Conservation (phyloP, 1,284 basidiomycete species). For the Trichosporon sp. region DNA sequence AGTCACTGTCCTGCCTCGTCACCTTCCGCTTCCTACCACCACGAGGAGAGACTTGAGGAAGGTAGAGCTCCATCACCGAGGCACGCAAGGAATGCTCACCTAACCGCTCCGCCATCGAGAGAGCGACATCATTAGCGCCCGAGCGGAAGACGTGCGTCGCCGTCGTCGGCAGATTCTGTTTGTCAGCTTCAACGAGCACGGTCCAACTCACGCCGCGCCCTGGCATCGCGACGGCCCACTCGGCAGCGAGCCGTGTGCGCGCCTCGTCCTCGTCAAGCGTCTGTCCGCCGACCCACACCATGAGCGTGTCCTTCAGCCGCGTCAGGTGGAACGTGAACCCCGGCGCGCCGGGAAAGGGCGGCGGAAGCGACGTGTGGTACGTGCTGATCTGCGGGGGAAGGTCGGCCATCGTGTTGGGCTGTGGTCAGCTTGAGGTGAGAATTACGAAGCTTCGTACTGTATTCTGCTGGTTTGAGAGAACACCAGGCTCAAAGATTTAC, state of each 20-base stretch:
- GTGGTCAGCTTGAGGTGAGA: not conserved
- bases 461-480: not conserved
- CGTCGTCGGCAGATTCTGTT: constrained; percentile 52
- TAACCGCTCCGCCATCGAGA: constrained; percentile 70
- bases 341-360: constrained; percentile 50
- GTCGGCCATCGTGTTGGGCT: not conserved
- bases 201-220: constrained; percentile 48
- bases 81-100: constrained; percentile 59
- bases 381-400: constrained; percentile 26
- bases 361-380: constrained; percentile 31
- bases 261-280: constrained; percentile 22
- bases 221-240: constrained; percentile 85
- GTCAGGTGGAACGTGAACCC: constrained; percentile 66
- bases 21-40: no score
- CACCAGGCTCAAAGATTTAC: no score
- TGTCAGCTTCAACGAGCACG: not conserved
- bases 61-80: not conserved
- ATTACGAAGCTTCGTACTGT: not conserved
- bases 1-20: no score
- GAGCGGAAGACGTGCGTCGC: constrained; percentile 66
- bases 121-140: constrained; percentile 60
- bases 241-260: constrained; percentile 60
- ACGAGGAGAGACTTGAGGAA: not conserved
- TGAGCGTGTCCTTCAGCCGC: constrained; percentile 64
- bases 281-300: constrained; percentile 74